Percentiles rank a stretch among this genome's conserved stretches.
These are phyloP conservation scores for Aspergillus pseudonomiae DNA, from an alignment of 2,329 filamentous ascomycete genomes.

Conservation along the genomic window DNA sequence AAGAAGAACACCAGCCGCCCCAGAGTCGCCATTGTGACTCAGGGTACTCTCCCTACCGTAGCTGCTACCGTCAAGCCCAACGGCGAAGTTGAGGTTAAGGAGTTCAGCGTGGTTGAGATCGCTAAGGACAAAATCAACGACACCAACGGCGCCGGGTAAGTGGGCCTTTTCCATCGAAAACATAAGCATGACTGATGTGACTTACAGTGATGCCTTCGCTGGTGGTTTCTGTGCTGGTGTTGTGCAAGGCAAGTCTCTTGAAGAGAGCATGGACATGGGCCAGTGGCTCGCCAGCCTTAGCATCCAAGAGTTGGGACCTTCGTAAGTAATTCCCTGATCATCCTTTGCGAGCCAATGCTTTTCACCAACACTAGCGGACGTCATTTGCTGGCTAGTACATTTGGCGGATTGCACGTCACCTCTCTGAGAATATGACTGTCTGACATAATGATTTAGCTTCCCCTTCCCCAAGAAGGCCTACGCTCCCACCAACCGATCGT, in stretches of 20 bases:
- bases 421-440: conserved; percentile 2
- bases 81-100: conserved; percentile 66
- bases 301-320: conserved; percentile 93
- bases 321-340: conserved; percentile 65
- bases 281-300: conserved; percentile 95
- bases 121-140: conserved; percentile 80
- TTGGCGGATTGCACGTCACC: not conserved
- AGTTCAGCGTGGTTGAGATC: conserved; percentile 82
- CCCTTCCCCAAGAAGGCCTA: conserved; percentile 82
- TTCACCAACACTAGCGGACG: not conserved
- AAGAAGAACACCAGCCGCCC: conserved; percentile 88
- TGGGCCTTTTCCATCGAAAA: not conserved
- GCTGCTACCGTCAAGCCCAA: conserved; percentile 73
- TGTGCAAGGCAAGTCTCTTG: conserved; percentile 78
- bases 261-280: conserved; percentile 82
- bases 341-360: not conserved
- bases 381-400: not conserved
- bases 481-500: conserved; percentile 48
- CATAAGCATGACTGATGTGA: conserved; percentile 17
- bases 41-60: conserved; percentile 88
- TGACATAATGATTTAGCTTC: conserved; percentile 57
- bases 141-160: conserved; percentile 85
- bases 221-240: conserved; percentile 91
- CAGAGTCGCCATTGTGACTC: conserved; percentile 88
- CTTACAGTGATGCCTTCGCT: conserved; percentile 80